Conservation (phyloP, 2,329 filamentous ascomycete genomes). For the Fonsecaea pedrosoi region DNA sequence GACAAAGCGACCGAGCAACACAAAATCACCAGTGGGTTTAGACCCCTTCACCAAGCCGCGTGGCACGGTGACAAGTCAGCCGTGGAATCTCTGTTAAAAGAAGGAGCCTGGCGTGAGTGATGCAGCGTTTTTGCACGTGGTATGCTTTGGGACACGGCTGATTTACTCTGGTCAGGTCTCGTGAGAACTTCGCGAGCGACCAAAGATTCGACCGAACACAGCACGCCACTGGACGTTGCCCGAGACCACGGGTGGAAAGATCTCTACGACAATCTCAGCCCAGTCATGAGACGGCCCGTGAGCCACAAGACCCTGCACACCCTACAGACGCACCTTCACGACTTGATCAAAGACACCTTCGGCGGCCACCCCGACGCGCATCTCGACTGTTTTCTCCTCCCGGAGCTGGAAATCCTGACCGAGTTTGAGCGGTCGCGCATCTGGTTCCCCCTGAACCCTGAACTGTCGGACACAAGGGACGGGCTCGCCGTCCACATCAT, state of each 20-base stretch:
- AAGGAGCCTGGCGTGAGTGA: slow-evolving; percentile 5
- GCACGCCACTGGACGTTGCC: background rate
- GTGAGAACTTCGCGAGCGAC: background rate
- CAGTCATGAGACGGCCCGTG: background rate
- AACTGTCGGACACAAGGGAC: slow-evolving; percentile 8
- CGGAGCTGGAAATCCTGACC: slow-evolving; percentile 14
- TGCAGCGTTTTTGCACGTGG: background rate
- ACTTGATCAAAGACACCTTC: slow-evolving; percentile 2
- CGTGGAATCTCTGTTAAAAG: background rate
- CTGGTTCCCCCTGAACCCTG: slow-evolving; percentile 14
- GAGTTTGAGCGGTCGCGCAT: slow-evolving; percentile 16
- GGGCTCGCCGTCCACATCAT: slow-evolving; percentile 11
- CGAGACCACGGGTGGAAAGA: slow-evolving; percentile 2
- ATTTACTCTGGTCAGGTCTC: background rate
- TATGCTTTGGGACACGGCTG: background rate
- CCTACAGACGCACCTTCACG: background rate
- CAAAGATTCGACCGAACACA: background rate
- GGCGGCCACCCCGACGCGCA: slow-evolving; percentile 7
- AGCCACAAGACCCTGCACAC: background rate
- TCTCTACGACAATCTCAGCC: background rate
- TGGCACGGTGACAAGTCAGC: background rate
- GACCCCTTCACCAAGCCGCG: background rate
- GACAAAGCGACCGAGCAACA: background rate
- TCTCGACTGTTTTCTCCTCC: slow-evolving; percentile 15
- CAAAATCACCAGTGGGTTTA: background rate